Conservation (phyloP, 2,329 filamentous ascomycete species). For the Alternaria rosae region DNA sequence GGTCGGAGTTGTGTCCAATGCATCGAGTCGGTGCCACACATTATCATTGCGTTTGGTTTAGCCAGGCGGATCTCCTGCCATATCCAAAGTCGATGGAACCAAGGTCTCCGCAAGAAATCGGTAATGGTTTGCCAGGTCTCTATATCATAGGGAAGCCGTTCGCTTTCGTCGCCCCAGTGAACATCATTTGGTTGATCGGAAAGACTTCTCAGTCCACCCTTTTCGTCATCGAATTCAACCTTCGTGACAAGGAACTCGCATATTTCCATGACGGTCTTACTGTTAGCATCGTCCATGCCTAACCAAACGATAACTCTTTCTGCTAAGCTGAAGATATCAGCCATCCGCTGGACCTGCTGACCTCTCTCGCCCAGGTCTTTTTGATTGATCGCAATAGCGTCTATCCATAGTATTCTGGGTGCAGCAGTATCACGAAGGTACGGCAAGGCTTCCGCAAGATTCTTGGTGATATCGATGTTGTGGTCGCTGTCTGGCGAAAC, state of each 20-base stretch:
- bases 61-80: not conserved
- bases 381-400: not conserved
- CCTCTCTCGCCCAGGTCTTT: not conserved
- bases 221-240: not conserved
- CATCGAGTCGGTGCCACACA: not conserved
- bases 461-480: not conserved
- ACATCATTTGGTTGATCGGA: not conserved
- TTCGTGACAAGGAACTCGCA: not conserved
- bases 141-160: not conserved
- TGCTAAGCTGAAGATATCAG: not conserved
- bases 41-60: not conserved
- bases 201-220: not conserved
- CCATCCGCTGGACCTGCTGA: not conserved
- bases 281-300: not conserved
- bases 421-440: not conserved
- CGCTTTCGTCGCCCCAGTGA: not conserved
- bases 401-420: not conserved
- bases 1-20: not conserved
- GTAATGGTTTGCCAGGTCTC: not conserved
- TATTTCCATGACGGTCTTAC: not conserved
- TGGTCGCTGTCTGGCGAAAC: not conserved
- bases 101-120: not conserved
- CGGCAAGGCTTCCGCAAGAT: not conserved
- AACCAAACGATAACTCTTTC: constrained; percentile 7
- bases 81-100: not conserved